A percentile compares a stretch with the other conserved stretches of the same genome.
Evolutionary conservation across 2,329 filamentous ascomycete species (phyloP).

Genomic region (Diaporthe sp.): DNA sequence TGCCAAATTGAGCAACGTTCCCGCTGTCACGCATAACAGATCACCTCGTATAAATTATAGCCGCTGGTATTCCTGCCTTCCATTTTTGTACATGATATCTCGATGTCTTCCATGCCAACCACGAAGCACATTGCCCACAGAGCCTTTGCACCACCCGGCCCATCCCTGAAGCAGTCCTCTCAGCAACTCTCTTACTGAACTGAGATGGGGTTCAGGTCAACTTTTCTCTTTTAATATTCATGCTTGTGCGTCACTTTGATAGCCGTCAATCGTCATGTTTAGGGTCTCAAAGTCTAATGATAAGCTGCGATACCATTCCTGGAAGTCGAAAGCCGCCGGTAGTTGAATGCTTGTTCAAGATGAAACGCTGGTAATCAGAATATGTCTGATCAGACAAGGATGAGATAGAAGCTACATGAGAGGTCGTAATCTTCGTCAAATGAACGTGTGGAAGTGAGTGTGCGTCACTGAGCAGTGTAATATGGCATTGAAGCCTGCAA

Average conservation of each 20-base stretch:
- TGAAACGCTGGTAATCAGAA: background rate
- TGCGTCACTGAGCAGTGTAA: background rate
- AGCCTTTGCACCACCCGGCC: background rate
- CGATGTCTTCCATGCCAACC: background rate
- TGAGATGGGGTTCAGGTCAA: background rate
- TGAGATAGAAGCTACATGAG: background rate
- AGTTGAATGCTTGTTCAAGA: background rate
- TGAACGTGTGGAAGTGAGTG: background rate
- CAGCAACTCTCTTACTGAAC: background rate
- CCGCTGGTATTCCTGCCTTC: background rate
- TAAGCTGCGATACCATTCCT: background rate
- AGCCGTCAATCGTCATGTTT: too few relatives aligned
- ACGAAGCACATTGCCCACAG: background rate
- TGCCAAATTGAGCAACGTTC: slow-evolving; percentile 15
- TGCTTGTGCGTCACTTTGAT: background rate
- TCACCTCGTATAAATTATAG: background rate
- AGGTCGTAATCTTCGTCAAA: background rate
- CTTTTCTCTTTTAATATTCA: background rate
- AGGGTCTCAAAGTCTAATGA: background rate
- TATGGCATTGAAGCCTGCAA: too few relatives aligned
- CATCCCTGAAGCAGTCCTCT: background rate
- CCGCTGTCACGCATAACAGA: slow-evolving; percentile 16
- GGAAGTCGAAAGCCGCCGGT: background rate
- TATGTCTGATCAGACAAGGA: background rate
- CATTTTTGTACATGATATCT: background rate